Base-by-base conservation (phyloP, 306 rosid genomes). In the Acacia crassicarpa region DNA sequence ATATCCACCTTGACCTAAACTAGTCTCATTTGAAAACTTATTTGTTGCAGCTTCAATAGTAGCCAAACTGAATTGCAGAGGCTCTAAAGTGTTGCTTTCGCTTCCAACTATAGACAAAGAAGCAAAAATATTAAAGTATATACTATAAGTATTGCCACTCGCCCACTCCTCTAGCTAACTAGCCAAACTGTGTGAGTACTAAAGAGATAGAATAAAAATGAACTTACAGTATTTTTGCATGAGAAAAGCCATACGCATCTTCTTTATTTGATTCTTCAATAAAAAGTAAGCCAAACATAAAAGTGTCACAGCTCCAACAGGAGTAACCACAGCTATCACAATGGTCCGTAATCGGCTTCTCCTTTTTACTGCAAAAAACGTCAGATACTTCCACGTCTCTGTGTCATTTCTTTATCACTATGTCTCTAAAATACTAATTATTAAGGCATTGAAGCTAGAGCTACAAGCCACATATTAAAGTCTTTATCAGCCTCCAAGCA, bases 1-100 rank as follows among this genome's bases (percentile, higher is more conserved):
- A 73, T 80, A 87, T 77, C 87, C 88, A 5, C 88, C 88, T 74
- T 77, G 45, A 3, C 90, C 90, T 84, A 84, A 15, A 16, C 13
- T 65, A 75, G 69, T 77, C 0, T 74, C 35, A 0, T 23, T 63
- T 12, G 85, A 85, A 45, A 88, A 88, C 9, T 74, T 85, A 25
- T 76, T 76, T 8, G 84, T 84, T 0, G 86, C 86, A 45, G 72
- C 66, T 70, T 81, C 84, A 48, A 84, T 82, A 8, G 67, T 79
- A 6, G 19, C 46, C 22, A 84, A 56, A 53, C 61, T 41, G 9
- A 72, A 72, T 73, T 84, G 85, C 53, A 84, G 27, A 9, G 84
- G 83, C 54, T 82, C 90, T 0, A 80, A 25, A 3, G 71, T 17
- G 48, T 25, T 74, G 58, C 45, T 63, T 61, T 73, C 67, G 7